Base-by-base conservation (phyloP, 1,284 basidiomycete genomes). In the Hymenochaete sp. region DNA sequence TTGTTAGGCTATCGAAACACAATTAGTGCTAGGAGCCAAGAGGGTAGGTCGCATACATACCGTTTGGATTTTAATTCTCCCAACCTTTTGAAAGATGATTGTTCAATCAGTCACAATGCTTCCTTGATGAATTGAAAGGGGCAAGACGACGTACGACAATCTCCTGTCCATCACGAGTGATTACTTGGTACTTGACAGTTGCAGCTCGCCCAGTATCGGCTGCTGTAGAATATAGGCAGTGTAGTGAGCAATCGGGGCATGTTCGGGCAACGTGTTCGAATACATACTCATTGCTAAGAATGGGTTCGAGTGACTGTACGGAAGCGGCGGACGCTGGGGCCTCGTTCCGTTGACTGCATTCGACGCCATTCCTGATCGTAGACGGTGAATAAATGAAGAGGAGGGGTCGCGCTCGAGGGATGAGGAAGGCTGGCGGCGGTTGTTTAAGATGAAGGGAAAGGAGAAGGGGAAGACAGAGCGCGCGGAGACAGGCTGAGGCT, bases 51-150 rank as follows among this genome's bases (percentile, higher is more conserved):
- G 38, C 32, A 7, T 14, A 68, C 79, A 57, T 64, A 90, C 85
- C 42, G 91, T 95, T 38, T 87, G 87, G 45, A 97, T 86, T 71
- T 98, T 98, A 66, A 98, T 75, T 51, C 95, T 73, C 7, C 92
- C 95, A 48, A 87, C 82, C 83, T 87, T 56, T 3, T 16, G 42
- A 35, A 31, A 42, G 42, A 29, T 33, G 48, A 24, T 18, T 44
- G 25, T n/a, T n/a, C n/a, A 29, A 22, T 47, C 16, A 38, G 36
- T 57, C 63, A 54, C 48, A 33, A 43, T 18, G 24, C 16, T 21
- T n/a, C 37, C 24, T 27, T 18, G n/a, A 29, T 38, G 32, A 47
- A 42, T 35, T 14, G 39, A 22, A 18, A n/a, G n/a, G n/a, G n/a
- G n/a, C 18, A 38, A 16, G 29, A 47, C 37, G 21, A 54, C 55